Base-by-base conservation (phyloP, 2,329 filamentous ascomycete genomes). In the Blastomyces silverae region DNA sequence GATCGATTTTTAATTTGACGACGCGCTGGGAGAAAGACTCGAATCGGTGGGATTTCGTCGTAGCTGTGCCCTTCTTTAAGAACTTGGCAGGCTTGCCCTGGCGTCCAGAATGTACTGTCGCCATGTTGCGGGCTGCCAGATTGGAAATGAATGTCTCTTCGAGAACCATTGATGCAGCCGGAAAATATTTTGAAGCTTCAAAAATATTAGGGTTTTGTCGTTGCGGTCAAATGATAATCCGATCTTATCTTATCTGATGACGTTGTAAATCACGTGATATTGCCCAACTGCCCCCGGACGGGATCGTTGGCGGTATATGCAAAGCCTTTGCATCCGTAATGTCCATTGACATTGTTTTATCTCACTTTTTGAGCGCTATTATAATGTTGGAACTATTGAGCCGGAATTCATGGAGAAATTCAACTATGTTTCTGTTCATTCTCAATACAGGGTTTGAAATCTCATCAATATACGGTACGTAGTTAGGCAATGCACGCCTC, bases 11-110 rank as follows among this genome's bases (percentile, higher is more conserved):
- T 73, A 97, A 85, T 76, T 92, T 94, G 68, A 90, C 86, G 75
- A 97, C 90, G 77, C 95, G 94, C 74, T 88, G 85, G 66, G 89
- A 90, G 79, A 97, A 97, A 67, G 90, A 89, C 79, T 97, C 89
- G 85, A 91, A 97, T 75, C 90, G 85, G 79, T 97, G 91, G 62
- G 91, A 89, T 74, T 91, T 92, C 67, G 88, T 87, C 70, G 92
- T 90, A 61, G 83, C 81, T 34, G 91, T 95, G 69, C 84, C 83
- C 67, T 84, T 83, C 74, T 89, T 91, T 68, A 83, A 73, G 61
- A 80, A 83, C 79, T 89, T 90, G 70, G 83, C 84, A 76, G 84
- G 83, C 82, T 89, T 89, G 72, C 83, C 79, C 73, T 90, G 88
- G 73, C 86, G 85, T 69, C 87, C 87, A 65, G 87, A 86, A 52